Percentiles rank a stretch among this genome's conserved stretches.
Evolutionary conservation across 805 yeast species (phyloP).

Genomic region (Suhomyces pyralidae): DNA sequence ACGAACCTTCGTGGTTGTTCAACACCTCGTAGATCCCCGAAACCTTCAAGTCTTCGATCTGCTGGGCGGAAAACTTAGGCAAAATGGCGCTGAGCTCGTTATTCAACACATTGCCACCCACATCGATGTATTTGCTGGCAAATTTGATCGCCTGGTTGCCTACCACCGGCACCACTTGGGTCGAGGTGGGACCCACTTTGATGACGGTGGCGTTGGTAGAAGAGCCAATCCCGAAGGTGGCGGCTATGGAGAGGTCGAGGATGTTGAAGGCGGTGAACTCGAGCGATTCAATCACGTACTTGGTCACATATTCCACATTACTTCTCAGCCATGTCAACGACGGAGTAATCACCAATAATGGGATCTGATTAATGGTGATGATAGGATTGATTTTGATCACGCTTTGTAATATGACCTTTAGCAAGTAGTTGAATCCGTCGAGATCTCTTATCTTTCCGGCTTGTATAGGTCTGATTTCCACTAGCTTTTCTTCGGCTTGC

Average conservation of each 20-base stretch:
- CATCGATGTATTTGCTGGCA: slow-evolving; percentile 44
- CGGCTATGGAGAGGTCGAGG: slow-evolving; percentile 63
- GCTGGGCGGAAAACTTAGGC: slow-evolving; percentile 54
- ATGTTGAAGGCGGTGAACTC: slow-evolving; percentile 71
- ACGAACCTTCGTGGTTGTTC: slow-evolving; percentile 63
- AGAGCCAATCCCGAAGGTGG: slow-evolving; percentile 70
- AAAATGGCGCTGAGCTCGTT: slow-evolving; percentile 47
- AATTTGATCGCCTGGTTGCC: slow-evolving; percentile 63
- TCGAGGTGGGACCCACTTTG: slow-evolving; percentile 73
- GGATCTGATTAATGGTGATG: slow-evolving; percentile 61
- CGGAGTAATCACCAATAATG: slow-evolving; percentile 66
- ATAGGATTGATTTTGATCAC: slow-evolving; percentile 37
- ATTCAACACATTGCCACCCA: slow-evolving; percentile 72
- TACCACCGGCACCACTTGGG: slow-evolving; percentile 77
- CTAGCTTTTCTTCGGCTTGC: slow-evolving; percentile 26
- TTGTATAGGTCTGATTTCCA: slow-evolving; percentile 59
- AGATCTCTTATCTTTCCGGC: slow-evolving; percentile 64
- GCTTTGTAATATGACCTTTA: slow-evolving; percentile 45
- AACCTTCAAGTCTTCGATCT: slow-evolving; percentile 71
- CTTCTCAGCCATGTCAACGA: slow-evolving; percentile 62
- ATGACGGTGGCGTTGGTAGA: slow-evolving; percentile 67
- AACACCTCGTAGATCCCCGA: slow-evolving; percentile 79
- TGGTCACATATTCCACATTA: slow-evolving; percentile 66
- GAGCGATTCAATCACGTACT: slow-evolving; percentile 70
- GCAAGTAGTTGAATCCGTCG: slow-evolving; percentile 64